phyloP scores from a whole-genome alignment of 257 asterid genomes.

The Solanum dulcamara region DNA sequence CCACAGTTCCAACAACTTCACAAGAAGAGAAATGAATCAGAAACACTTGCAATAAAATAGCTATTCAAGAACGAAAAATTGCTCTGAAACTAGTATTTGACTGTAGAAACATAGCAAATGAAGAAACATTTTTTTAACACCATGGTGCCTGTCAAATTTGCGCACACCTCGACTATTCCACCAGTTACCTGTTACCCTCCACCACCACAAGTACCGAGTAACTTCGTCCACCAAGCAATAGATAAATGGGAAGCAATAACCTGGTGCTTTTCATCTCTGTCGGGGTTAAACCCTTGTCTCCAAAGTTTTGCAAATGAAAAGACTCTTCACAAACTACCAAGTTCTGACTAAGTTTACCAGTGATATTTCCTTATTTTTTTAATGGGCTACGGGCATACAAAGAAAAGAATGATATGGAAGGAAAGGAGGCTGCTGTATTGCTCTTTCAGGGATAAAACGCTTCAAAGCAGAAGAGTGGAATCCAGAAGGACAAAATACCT shows the following conservation, averaged over 20 bases:
- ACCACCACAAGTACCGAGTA: not conserved
- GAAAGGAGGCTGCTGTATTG: not conserved
- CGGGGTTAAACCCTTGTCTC: not conserved
- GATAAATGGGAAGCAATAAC: not conserved
- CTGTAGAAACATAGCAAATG: not conserved
- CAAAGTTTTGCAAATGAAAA: not conserved
- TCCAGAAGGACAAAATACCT: not conserved
- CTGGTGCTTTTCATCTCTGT: not conserved
- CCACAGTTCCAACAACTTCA: constrained; percentile 96
- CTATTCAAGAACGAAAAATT: not conserved
- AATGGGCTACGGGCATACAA: not conserved
- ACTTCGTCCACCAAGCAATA: not conserved
- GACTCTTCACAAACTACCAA: not conserved
- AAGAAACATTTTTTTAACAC: not conserved
- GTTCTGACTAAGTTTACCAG: not conserved
- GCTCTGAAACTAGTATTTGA: not conserved
- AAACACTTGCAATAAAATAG: not conserved
- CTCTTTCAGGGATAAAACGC: not conserved
- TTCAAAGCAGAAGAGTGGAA: not conserved
- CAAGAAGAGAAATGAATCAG: not conserved
- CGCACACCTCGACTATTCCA: not conserved
- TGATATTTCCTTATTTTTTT: not conserved
- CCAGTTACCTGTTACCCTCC: not conserved
- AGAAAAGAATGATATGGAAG: not conserved
- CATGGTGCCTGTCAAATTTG: not conserved